Evolutionary conservation across 1,284 basidiomycete genomes (phyloP), one percentile per base, ranked within the genome.

Genomic region (Ceratobasidium sp.): DNA sequence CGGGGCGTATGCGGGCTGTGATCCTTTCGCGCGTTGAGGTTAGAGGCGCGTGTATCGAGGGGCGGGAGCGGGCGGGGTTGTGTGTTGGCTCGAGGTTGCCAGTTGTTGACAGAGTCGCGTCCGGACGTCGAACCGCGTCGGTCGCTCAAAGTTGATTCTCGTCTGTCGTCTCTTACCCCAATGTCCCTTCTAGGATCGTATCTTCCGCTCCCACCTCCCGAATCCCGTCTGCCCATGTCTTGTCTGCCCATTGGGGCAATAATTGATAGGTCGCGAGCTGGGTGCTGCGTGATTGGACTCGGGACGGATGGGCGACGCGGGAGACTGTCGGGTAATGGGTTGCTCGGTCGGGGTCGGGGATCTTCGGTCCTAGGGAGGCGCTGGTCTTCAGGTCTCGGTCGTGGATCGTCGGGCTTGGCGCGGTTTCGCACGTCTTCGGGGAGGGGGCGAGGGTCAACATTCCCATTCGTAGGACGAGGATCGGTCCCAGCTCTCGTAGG

Each of bases 111-210:
- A 4, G 59, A 11, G 17, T 40, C 59, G 2, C 32, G 59, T 40
- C 59, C 61, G n/a, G 61, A n/a, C 9, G 43, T 64, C 37, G 61
- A 64, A 8, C 61, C 61, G n/a, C 61, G 61, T 19, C 40, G 44
- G 25, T 64, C 61, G n/a, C 19, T 44, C 29, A 22, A 40, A 19
- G 15, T 64, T 34, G 25, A 29, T 9, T 64, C 61, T 22, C 61
- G 40, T 19, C 61, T 40, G 29, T 64, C 61, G 15, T 64, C 61
- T 64, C 61, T 34, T 6, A 43, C 43, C n/a, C 37, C 61, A 1
- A 22, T 32, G 19, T 64, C 61, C 37, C 61, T n/a, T 44, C 61
- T 43, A 22, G 61, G 61, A n/a, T 64, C 61, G 37, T 64, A 43
- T 44, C 61, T 32, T 17, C 34, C 43, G 19, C 22, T 56, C 8